Conservation (phyloP, 1,139 yeast species). For the Nakaseomyces kungkrabaensis region DNA sequence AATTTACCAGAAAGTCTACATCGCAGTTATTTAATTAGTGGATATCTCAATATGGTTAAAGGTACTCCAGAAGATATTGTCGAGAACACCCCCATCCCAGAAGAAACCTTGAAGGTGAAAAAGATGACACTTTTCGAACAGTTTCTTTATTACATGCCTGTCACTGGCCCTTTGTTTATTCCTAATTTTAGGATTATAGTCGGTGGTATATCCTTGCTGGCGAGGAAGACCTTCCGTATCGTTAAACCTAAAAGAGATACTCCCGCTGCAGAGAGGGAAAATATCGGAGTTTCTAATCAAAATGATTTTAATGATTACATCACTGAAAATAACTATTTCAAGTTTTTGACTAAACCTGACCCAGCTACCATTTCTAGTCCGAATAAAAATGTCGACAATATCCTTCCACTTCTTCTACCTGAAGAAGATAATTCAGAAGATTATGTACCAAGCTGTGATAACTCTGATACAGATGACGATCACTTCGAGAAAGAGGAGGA, state of each 20-base stretch:
- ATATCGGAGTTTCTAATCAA: not conserved
- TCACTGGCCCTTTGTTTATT: not conserved
- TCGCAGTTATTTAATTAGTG: conserved; percentile 9
- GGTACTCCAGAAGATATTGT: conserved; percentile 8
- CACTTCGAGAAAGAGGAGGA: not conserved
- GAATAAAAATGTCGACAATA: conserved; percentile 8
- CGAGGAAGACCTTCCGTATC: not conserved
- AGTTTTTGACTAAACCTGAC: conserved; percentile 14
- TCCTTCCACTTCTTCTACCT: conserved; percentile 26
- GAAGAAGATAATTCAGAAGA: conserved; percentile 43
- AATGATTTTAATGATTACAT: conserved; percentile 18
- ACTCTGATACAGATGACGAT: conserved; percentile 10
- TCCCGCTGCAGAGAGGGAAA: not conserved
- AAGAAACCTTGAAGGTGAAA: not conserved
- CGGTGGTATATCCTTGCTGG: not conserved
- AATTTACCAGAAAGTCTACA: not conserved
- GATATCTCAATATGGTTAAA: conserved; percentile 10
- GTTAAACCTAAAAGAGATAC: not conserved
- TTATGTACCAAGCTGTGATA: conserved; percentile 23
- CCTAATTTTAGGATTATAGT: not conserved
- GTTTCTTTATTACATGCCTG: not conserved
- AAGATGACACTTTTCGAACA: not conserved
- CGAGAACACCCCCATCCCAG: not conserved
- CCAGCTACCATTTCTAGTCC: not conserved
- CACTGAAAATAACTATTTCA: conserved; percentile 21